phyloP scores from a whole-genome alignment of 1,284 basidiomycete genomes.

The Heterobasidion irregulare region DNA sequence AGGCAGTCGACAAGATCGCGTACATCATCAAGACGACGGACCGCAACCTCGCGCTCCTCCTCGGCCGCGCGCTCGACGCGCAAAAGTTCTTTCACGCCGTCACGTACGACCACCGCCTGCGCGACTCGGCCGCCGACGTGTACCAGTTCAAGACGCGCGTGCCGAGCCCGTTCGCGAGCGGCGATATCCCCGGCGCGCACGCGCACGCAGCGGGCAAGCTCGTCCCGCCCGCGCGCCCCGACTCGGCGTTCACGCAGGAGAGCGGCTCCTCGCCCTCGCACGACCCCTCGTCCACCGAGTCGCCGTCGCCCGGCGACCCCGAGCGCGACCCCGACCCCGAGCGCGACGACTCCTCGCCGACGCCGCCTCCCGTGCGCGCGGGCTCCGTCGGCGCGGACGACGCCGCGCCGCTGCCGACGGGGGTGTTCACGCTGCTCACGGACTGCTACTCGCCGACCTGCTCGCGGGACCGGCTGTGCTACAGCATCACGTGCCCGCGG shows the following conservation, averaged over 20 bases:
- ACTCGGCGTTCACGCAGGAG: constrained; percentile 13
- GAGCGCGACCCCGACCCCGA: too few species aligned
- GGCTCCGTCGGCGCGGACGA: constrained; percentile 39
- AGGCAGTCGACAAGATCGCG: constrained; percentile 94
- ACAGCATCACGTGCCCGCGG: constrained; percentile 94
- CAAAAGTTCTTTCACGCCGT: constrained; percentile 99
- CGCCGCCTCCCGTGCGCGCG: constrained; percentile 27
- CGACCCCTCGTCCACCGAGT: constrained; percentile 15
- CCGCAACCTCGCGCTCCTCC: constrained; percentile 87
- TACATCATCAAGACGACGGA: constrained; percentile 99
- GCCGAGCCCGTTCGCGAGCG: constrained; percentile 71
- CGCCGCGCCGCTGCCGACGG: constrained; percentile 78
- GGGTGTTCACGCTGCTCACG: constrained; percentile 94
- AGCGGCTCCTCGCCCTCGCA: constrained; percentile 27
- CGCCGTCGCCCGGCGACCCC: constrained; percentile 33
- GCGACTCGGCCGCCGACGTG: constrained; percentile 85
- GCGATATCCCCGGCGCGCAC: constrained; percentile 43
- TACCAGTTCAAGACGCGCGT: constrained; percentile 86
- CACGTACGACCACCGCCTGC: constrained; percentile 93
- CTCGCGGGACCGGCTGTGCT: constrained; percentile 87
- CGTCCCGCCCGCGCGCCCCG: constrained; percentile 3
- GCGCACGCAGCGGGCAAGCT: constrained; percentile 11
- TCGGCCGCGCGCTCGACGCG: constrained; percentile 92
- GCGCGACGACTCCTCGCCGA: constrained; percentile 26
- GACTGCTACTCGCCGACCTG: constrained; percentile 99